Conservation (phyloP, 75 land plant genomes). For the Picea sitchensis region DNA sequence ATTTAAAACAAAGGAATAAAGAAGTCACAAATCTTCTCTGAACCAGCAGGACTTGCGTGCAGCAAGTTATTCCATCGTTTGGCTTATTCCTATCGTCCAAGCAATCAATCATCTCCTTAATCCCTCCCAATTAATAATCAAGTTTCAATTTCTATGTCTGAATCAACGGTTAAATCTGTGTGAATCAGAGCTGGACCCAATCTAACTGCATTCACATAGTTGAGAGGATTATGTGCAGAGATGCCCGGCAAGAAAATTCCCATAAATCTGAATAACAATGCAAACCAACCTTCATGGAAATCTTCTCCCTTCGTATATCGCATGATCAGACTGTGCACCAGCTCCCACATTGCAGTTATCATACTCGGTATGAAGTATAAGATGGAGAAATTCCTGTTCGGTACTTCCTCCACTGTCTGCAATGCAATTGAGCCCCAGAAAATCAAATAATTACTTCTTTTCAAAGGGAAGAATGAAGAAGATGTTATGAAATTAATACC, state of each 20-base stretch:
- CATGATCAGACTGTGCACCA: constrained; percentile 26
- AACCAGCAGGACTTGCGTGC: too few species aligned
- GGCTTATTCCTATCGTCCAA: too few species aligned
- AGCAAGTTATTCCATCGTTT: too few species aligned
- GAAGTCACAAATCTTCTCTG: too few species aligned
- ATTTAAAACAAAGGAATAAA: too few species aligned
- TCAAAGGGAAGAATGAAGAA: neutral
- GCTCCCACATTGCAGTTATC: constrained; percentile 53
- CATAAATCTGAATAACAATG: constrained; percentile 21
- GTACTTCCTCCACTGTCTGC: constrained; percentile 60
- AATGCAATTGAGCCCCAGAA: neutral
- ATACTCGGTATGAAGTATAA: constrained; percentile 19
- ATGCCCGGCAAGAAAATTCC: constrained; percentile 60
- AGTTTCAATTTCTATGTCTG: too few species aligned
- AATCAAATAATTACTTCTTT: neutral
- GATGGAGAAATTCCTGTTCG: constrained; percentile 51
- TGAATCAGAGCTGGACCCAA: constrained; percentile 24
- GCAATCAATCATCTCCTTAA: too few species aligned
- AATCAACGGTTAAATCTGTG: too few species aligned
- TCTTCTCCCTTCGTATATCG: constrained; percentile 24
- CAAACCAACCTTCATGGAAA: constrained; percentile 43
- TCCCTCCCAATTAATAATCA: too few species aligned
- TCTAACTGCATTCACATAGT: constrained; percentile 68
- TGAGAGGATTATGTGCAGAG: constrained; percentile 56
- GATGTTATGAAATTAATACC: constrained; percentile 20